A percentile compares a stretch with the other conserved stretches of the same genome.
phyloP scores from a whole-genome alignment of 2,329 filamentous ascomycete genomes.

The Tolypocladium tropicale region DNA sequence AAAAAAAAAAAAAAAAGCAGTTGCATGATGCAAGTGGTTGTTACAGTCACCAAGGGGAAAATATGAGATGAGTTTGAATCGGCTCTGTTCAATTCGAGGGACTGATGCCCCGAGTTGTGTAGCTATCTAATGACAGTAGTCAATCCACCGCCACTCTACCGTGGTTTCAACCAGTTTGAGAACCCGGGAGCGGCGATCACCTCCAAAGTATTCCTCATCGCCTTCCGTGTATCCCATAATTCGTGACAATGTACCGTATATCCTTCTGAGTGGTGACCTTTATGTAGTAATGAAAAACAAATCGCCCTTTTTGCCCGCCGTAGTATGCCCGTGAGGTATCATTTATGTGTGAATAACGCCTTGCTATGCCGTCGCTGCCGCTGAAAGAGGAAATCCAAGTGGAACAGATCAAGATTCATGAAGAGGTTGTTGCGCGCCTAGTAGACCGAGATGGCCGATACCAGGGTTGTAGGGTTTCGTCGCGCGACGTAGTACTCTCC shows the following conservation, averaged over 20 bases:
- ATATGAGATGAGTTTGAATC: neutral
- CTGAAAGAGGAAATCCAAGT: slow-evolving; percentile 5
- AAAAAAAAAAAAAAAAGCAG: neutral
- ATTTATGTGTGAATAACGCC: slow-evolving; percentile 15
- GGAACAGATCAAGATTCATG: neutral
- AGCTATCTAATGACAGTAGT: neutral
- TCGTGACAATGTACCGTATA: slow-evolving; percentile 4
- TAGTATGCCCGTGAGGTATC: slow-evolving; percentile 17
- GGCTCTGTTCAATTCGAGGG: slow-evolving; percentile 2
- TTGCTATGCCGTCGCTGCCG: slow-evolving; percentile 17
- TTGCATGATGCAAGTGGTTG: neutral
- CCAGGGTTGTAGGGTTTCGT: slow-evolving; percentile 38
- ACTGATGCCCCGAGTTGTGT: neutral
- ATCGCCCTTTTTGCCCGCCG: slow-evolving; percentile 8
- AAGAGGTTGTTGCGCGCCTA: slow-evolving; percentile 17
- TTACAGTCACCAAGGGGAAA: neutral
- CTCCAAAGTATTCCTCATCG: neutral
- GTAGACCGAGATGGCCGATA: slow-evolving; percentile 48
- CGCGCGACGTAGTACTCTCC: slow-evolving; percentile 44
- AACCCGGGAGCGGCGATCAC: slow-evolving; percentile 2
- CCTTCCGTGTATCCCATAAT: neutral
- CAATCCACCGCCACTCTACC: slow-evolving; percentile 1
- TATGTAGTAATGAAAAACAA: slow-evolving; percentile 3
- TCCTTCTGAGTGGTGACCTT: slow-evolving; percentile 6
- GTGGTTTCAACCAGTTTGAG: neutral